Evolutionary conservation across 352 stramenopile genomes (phyloP).

Genomic region (Aphanomyces astaci): DNA sequence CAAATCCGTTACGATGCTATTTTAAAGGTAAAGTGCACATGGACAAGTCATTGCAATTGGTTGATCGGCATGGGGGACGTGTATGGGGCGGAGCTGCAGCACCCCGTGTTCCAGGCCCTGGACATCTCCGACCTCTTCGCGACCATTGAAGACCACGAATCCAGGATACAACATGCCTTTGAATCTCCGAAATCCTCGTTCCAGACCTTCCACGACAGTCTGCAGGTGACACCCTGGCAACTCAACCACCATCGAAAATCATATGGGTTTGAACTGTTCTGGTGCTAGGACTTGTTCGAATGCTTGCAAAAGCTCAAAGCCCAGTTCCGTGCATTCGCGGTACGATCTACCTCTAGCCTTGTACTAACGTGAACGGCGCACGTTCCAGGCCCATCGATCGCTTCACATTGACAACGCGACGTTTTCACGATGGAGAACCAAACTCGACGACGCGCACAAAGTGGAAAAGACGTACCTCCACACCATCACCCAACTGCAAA

Average conservation of each 20-base stretch:
- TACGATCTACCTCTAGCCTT: no score
- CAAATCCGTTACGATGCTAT: not conserved
- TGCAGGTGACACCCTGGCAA: not conserved
- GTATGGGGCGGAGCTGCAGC: conserved; percentile 1
- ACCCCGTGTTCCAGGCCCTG: conserved; percentile 11
- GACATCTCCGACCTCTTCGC: not conserved
- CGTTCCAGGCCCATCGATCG: not conserved
- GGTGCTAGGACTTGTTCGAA: not conserved
- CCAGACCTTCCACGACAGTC: not conserved
- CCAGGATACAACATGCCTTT: not conserved
- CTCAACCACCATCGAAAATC: no score
- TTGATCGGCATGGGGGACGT: not conserved
- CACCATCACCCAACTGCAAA: not conserved
- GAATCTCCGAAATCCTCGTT: not conserved
- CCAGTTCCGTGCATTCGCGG: conserved; percentile 2
- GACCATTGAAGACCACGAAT: not conserved
- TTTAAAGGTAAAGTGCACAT: not conserved
- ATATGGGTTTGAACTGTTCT: not conserved
- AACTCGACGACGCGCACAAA: not conserved
- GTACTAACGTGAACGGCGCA: no score
- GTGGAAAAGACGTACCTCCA: not conserved
- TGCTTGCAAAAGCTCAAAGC: not conserved
- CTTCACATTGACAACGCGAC: conserved; percentile 18
- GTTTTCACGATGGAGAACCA: not conserved
- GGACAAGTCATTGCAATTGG: not conserved